phyloP scores from a whole-genome alignment of 208 protist genomes.

The Leishmania martiniquensis region DNA sequence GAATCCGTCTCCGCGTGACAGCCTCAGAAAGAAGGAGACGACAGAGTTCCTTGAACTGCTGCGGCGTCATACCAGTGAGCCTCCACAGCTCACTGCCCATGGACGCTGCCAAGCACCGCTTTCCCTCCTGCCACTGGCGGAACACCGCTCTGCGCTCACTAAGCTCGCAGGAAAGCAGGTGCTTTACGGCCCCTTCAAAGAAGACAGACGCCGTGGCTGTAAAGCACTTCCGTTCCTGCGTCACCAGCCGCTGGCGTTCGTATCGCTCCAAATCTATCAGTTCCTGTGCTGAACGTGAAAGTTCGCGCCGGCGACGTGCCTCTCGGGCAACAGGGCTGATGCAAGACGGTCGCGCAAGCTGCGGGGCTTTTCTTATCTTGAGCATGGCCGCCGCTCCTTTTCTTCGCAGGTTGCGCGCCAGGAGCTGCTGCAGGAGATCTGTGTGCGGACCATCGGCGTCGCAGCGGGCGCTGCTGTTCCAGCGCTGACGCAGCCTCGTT shows the following conservation, averaged over 20 bases:
- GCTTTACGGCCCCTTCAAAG: neutral
- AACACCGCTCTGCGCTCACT: constrained; percentile 13
- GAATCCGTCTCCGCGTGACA: constrained; percentile 8
- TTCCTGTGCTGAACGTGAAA: neutral
- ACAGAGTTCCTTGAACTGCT: constrained; percentile 16
- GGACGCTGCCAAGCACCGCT: neutral
- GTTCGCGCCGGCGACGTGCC: neutral
- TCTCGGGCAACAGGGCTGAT: neutral
- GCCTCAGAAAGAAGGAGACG: constrained; percentile 13
- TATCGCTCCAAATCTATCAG: neutral
- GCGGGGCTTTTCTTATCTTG: neutral
- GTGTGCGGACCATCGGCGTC: neutral
- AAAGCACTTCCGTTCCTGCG: neutral
- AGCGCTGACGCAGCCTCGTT: constrained; percentile 1
- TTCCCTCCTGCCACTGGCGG: constrained; percentile 19
- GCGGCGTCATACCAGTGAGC: constrained; percentile 11
- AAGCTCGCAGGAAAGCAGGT: constrained; percentile 1
- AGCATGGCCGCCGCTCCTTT: neutral
- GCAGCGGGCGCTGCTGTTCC: constrained; percentile 18
- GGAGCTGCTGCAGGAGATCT: constrained; percentile 22
- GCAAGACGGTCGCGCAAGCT: neutral
- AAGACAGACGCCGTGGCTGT: neutral
- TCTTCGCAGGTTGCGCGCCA: constrained; percentile 19
- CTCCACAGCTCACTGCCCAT: constrained; percentile 1
- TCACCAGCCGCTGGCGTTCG: constrained; percentile 4